phyloP scores from a whole-genome alignment of 208 protist genomes.

The Novymonas esmeraldas region DNA sequence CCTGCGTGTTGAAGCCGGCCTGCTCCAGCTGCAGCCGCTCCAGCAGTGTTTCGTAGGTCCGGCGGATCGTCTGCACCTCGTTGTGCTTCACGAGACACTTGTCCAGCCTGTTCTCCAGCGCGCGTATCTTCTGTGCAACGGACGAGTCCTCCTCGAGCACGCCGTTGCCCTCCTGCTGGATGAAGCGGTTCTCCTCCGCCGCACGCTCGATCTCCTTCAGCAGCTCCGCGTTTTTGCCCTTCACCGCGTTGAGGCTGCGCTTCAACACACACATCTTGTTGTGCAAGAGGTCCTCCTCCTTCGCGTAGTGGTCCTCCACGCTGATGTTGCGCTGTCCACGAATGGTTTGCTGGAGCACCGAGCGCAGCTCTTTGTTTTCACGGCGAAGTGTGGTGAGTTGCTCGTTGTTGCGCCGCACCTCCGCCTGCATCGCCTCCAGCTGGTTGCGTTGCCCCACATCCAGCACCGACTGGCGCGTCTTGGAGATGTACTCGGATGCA shows the following conservation, averaged over 20 bases:
- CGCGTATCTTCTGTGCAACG: conserved; percentile 92
- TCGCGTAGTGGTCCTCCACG: conserved; percentile 76
- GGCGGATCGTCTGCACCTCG: conserved; percentile 93
- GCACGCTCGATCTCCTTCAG: conserved; percentile 60
- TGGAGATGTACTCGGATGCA: conserved; percentile 8
- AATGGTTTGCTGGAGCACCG: conserved; percentile 50
- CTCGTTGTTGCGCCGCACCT: conserved; percentile 89
- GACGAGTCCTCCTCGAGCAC: conserved; percentile 71
- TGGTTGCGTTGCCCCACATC: conserved; percentile 90
- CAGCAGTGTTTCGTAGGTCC: conserved; percentile 96
- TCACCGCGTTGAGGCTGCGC: conserved; percentile 86
- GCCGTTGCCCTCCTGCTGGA: conserved; percentile 59
- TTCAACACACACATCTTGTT: conserved; percentile 85
- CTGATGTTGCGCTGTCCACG: conserved; percentile 62
- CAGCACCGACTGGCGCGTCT: conserved; percentile 74
- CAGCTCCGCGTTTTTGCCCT: conserved; percentile 75
- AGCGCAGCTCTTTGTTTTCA: conserved; percentile 89
- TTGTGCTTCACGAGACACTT: conserved; percentile 98
- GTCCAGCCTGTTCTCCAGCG: conserved; percentile 95
- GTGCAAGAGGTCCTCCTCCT: conserved; percentile 77
- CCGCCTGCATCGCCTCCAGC: conserved; percentile 78
- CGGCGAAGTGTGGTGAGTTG: conserved; percentile 76
- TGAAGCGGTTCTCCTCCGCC: conserved; percentile 49
- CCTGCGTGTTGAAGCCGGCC: conserved; percentile 90
- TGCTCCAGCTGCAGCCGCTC: conserved; percentile 94